Evolutionary conservation across 352 stramenopile genomes (phyloP), one percentile per base, ranked within the genome.

Genomic region (Phytophthora palmivora): DNA sequence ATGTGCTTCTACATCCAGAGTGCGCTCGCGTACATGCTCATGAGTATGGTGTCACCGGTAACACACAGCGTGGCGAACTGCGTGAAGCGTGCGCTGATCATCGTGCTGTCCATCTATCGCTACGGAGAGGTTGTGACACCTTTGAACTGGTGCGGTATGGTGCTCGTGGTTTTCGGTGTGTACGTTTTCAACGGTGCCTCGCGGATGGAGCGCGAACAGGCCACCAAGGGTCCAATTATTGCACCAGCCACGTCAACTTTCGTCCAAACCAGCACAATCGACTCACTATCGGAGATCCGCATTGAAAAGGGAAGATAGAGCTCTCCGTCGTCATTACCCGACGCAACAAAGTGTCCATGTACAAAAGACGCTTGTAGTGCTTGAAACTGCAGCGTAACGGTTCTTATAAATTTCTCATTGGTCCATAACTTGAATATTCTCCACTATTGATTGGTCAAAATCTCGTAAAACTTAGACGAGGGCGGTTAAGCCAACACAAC

Each of bases 11-110:
- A 96, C 77, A 72, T 96, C 24, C 91, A 97, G 73, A 96, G 87
- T 42, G 87, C 88, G 15, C 89, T 95, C 44, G 91, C 91, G 33
- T 97, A 97, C 71, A 80, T 84, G 78, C 88, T 95, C 43, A 97
- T 97, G 89, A 95, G 85, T 62, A 77, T 94, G 57, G 87, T 97
- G 64, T 95, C 86, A 28, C 89, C 91, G 22, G 89, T 97, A 52
- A 95, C 87, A 51, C 88, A 96, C 70, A 96, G 87, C 51, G 91
- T 97, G 33, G 87, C 86, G 16, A 97, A 97, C 72, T 97, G 89
- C 49, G 80, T 96, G 45, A 97, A 97, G 75, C 82, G 91, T 21
- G 83, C 89, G 32, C 69, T 97, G 51, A 87, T 97, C 37, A 96
- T 97, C 46, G 87, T 90, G 72, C 79, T 96, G 37, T 97, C 89